Evolutionary conservation across 768 basidiomycete genomes (phyloP), one percentile per base, ranked within the genome.

Genomic region (Leccinum uliginosum): DNA sequence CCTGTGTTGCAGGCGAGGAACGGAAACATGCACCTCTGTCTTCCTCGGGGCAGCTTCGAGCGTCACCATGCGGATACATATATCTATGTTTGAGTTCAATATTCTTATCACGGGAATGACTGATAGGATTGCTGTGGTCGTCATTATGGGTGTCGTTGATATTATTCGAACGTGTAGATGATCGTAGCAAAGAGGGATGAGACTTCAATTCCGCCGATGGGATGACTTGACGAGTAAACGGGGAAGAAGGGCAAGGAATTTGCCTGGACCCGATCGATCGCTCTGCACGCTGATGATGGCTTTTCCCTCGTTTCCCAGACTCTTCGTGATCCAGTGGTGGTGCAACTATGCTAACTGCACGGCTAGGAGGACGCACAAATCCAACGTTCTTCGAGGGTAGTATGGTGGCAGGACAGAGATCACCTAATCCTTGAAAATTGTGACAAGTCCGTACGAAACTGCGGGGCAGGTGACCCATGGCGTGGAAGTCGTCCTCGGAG

Each of bases 401-500:
- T 24, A 38, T 29, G 44, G 45, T 47, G 4, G 58, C 30, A 27
- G 38, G 32, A 47, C 46, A 23, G 5, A 9, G 23, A 17, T 57
- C 56, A 17, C 40, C 40, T 12, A 17, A 21, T 24, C 55, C 59
- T 51, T 45, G 56, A 29, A 53, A 30, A 19, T 43, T 43, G 15
- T 52, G 49, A 35, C 50, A 19, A 24, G 51, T 34, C 6, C 57
- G 57, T 17, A 40, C 43, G 14, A 65, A 56, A 50, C 50, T 50
- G 32, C 34, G 53, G 10, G 55, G 35, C 1, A 48, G 43, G 49
- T 63, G 60, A 7, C 59, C 50, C 59, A 66, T 62, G 12, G 70
- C 61, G 51, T 73, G 73, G 56, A 76, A 73, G 19, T 74, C 72
- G 34, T 74, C 69, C 55, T 76, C 75, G 2, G 73, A 74, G 49